phyloP scores from a whole-genome alignment of 2,329 filamentous ascomycete species.

The Monosporascus sp. region DNA sequence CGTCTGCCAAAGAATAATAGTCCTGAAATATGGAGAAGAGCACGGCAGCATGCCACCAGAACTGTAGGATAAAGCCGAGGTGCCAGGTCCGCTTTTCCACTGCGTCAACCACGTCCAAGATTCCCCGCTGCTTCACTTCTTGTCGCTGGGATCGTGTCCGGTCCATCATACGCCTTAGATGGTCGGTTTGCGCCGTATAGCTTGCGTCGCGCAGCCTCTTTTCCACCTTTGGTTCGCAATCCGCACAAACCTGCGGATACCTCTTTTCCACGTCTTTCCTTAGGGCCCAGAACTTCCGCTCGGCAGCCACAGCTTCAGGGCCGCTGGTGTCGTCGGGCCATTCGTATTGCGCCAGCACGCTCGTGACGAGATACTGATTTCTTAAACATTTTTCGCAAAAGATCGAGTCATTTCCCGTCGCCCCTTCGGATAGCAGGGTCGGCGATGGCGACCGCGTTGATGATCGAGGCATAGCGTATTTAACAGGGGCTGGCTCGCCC shows the following conservation, averaged over 20 bases:
- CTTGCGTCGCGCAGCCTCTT: constrained; percentile 63
- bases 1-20: constrained; percentile 7
- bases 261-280: constrained; percentile 68
- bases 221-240: constrained; percentile 71
- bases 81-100: constrained; percentile 44
- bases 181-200: constrained; percentile 80
- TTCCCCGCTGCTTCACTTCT: constrained; percentile 31
- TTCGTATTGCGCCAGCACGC: constrained; percentile 74
- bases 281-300: constrained; percentile 64
- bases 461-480: constrained; percentile 42
- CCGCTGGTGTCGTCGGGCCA: constrained; percentile 59
- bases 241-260: constrained; percentile 83
- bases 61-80: constrained; percentile 29
- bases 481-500: constrained; percentile 33
- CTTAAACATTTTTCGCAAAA: constrained; percentile 77
- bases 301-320: constrained; percentile 63
- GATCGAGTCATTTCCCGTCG: constrained; percentile 29
- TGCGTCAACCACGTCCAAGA: constrained; percentile 37
- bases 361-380: constrained; percentile 79
- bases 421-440: constrained; percentile 27
- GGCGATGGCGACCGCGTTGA: constrained; percentile 22
- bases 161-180: constrained; percentile 69
- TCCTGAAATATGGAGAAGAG: constrained; percentile 21
- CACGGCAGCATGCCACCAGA: constrained; percentile 42
- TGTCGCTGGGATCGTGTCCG: constrained; percentile 46